Evolutionary conservation across 164 flowering plant genomes (phyloP).

Genomic region (Malania oleifera): DNA sequence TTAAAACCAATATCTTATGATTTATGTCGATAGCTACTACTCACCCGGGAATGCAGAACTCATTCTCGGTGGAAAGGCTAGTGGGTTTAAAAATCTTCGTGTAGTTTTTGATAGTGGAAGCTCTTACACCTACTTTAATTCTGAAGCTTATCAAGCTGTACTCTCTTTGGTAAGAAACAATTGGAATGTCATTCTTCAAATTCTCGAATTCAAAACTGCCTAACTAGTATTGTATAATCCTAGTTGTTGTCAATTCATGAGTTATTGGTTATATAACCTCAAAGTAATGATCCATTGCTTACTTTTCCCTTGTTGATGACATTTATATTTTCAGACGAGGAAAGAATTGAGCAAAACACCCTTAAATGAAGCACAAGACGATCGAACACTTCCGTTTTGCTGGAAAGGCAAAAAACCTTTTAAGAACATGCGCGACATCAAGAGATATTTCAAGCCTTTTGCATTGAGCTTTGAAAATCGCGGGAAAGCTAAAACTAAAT

Average conservation of each 20-base stretch:
- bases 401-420: constrained; percentile 60
- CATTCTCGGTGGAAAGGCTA: constrained; percentile 42
- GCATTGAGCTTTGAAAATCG: constrained; percentile 36
- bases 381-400: constrained; percentile 53
- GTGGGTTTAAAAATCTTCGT: constrained; percentile 41
- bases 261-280: no score
- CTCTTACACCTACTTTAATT: constrained; percentile 70
- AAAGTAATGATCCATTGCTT: no score
- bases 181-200: no score
- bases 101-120: constrained; percentile 88
- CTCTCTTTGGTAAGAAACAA: constrained; percentile 34
- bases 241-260: no score
- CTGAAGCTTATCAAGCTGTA: constrained; percentile 57
- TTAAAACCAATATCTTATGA: background rate
- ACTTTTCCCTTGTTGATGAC: background rate
- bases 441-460: constrained; percentile 48
- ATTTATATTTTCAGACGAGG: constrained; percentile 27
- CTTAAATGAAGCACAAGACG: constrained; percentile 42
- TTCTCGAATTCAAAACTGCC: no score
- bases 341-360: constrained; percentile 39
- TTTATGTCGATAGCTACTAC: constrained; percentile 52
- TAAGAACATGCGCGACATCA: constrained; percentile 39
- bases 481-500: constrained; percentile 33
- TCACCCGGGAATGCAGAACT: constrained; percentile 74
- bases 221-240: no score